These are phyloP conservation scores for Malbranchea zuffiana DNA, from an alignment of 2,329 filamentous ascomycete species.

Conservation along the genomic window DNA sequence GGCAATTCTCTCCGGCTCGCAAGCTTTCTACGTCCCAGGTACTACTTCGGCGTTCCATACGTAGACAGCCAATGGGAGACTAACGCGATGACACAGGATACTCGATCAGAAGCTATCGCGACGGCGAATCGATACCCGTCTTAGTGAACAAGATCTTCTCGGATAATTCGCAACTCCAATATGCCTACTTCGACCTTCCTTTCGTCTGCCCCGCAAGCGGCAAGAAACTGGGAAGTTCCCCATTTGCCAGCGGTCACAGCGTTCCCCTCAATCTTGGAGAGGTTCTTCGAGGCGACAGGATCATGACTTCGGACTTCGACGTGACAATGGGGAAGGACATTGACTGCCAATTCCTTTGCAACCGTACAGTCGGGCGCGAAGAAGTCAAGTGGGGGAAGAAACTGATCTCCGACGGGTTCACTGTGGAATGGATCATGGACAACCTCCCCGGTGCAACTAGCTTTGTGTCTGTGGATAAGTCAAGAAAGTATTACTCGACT, in stretches of 20 bases:
- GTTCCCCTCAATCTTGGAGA: slow-evolving; percentile 77
- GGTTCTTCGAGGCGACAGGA: slow-evolving; percentile 75
- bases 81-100: slow-evolving; percentile 46
- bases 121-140: slow-evolving; percentile 68
- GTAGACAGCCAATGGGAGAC: slow-evolving; percentile 14
- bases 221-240: slow-evolving; percentile 51
- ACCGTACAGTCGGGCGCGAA: slow-evolving; percentile 50
- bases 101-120: slow-evolving; percentile 68
- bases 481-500: slow-evolving; percentile 74
- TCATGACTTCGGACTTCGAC: slow-evolving; percentile 74
- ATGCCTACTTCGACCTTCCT: slow-evolving; percentile 78
- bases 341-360: slow-evolving; percentile 63
- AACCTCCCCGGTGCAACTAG: slow-evolving; percentile 81
- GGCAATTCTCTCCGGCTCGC: slow-evolving; percentile 41
- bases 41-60: slow-evolving; percentile 27
- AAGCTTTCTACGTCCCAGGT: slow-evolving; percentile 83
- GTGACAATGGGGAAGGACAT: slow-evolving; percentile 65
- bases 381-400: slow-evolving; percentile 59
- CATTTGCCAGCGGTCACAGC: slow-evolving; percentile 63
- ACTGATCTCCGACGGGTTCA: slow-evolving; percentile 66
- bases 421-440: slow-evolving; percentile 90
- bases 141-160: slow-evolving; percentile 88
- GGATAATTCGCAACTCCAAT: slow-evolving; percentile 80
- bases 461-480: slow-evolving; percentile 77
- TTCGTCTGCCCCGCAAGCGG: slow-evolving; percentile 76